Base-by-base conservation (phyloP, 2,329 filamentous ascomycete genomes). In the Colletotrichum zoysiae region DNA sequence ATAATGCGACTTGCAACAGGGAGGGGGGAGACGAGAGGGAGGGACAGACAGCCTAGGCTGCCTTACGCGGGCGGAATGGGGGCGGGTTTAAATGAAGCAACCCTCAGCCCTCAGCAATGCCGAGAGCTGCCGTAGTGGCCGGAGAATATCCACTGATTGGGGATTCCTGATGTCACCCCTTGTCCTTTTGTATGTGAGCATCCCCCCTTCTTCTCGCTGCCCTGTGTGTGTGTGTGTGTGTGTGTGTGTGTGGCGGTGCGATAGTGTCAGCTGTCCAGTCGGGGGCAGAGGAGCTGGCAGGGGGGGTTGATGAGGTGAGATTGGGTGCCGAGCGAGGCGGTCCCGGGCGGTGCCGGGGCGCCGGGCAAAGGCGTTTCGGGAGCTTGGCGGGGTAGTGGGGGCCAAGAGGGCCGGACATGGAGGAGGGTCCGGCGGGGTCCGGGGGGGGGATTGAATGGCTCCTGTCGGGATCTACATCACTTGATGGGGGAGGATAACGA, bases 41-140 rank as follows among this genome's bases (percentile, higher is more conserved):
- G n/a, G 20, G 20, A 5, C 8, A 23, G 8, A 12, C 12, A 12
- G n/a, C 23, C 30, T 18, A 23, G 8, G 12, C 12, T n/a, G n/a
- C 23, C 30, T 18, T 12, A 33, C 16, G 20, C 8, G 40, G 56
- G 23, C 30, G 18, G 18, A 44, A 14, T 30, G 30, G 7, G 18
- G n/a, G 20, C 33, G n/a, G 59, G 20, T n/a, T 3, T 11, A 23
- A 51, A 51, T 9, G 14, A 23, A 40, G 60, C 33, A 38, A 5
- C 60, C 38, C 33, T 23, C 46, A 62, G 35, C 46, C 9, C 20
- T 46, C 20, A 23, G 3, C n/a, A 62, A 18, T 62, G 60, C 60
- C 60, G 60, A 62, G 33, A 26, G 5, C 60, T 51, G 60, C 60
- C 33, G 60, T 38, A 51, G n/a, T 33, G 46, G 59, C 44, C 44